phyloP scores from a whole-genome alignment of 2,329 filamentous ascomycete species.

The Paecilomyces sp. region DNA sequence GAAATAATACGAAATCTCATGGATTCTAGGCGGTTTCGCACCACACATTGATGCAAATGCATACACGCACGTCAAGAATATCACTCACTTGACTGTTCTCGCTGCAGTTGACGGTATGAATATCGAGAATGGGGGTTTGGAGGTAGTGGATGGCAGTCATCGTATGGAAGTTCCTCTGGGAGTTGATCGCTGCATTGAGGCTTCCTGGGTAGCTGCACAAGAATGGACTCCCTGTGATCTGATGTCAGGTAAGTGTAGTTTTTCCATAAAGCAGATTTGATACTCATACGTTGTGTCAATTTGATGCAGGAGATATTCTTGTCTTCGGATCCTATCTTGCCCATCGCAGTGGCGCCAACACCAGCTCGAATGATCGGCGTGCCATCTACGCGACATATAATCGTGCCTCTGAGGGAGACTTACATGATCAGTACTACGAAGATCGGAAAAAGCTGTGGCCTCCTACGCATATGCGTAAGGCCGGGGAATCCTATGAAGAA shows the following conservation, averaged over 20 bases:
- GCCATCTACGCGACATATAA: conserved; percentile 41
- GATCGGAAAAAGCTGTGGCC: conserved; percentile 35
- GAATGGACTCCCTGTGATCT: conserved; percentile 28
- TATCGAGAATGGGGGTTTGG: conserved; percentile 30
- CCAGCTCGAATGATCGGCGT: conserved; percentile 25
- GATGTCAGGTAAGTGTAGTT: conserved; percentile 19
- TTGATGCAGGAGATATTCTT: conserved; percentile 24
- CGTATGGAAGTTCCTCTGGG: conserved; percentile 27
- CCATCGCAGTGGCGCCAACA: conserved; percentile 30
- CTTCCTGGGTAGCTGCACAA: conserved; percentile 26
- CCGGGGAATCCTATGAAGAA: conserved; percentile 26
- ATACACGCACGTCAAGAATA: conserved; percentile 35
- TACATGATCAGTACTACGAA: conserved; percentile 37
- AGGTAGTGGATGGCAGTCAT: conserved; percentile 35
- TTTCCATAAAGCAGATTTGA: neutral
- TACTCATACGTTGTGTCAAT: neutral
- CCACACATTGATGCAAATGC: conserved; percentile 37
- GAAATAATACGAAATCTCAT: conserved; percentile 9
- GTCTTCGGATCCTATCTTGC: conserved; percentile 36
- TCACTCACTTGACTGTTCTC: conserved; percentile 35
- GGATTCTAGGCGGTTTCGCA: conserved; percentile 25
- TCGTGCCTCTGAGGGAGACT: conserved; percentile 30
- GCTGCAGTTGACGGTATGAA: conserved; percentile 32
- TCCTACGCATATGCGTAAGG: conserved; percentile 31
- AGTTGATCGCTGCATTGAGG: conserved; percentile 27